A percentile compares a stretch with the other conserved stretches of the same genome.
Evolutionary conservation across 176 grass and related monocot species (phyloP).

Genomic region (Oryza glaberrima): DNA sequence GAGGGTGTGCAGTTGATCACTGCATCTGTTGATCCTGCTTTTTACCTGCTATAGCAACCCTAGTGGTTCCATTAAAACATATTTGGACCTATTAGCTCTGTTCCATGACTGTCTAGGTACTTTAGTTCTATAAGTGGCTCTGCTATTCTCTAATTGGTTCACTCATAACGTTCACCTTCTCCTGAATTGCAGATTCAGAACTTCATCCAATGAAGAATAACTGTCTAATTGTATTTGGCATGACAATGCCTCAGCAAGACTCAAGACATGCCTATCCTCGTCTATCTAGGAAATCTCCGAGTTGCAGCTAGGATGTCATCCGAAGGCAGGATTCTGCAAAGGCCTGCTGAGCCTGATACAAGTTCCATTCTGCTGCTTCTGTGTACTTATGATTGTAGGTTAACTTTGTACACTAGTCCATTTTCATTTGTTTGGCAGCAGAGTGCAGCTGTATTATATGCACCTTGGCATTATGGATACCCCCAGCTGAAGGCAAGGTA

Average conservation of each 20-base stretch:
- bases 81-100: background rate
- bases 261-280: constrained; percentile 42
- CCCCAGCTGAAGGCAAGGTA: constrained; percentile 16
- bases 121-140: constrained; percentile 9
- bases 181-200: constrained; percentile 49
- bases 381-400: constrained; percentile 24
- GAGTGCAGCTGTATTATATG: constrained; percentile 7
- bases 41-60: background rate
- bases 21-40: background rate
- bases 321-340: constrained; percentile 21
- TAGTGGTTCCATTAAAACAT: background rate
- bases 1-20: background rate
- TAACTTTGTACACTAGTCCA: constrained; percentile 13
- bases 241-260: constrained; percentile 43
- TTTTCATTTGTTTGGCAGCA: constrained; percentile 17
- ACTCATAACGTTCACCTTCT: constrained; percentile 36
- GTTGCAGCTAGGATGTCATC: constrained; percentile 37
- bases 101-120: background rate
- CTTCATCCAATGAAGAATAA: constrained; percentile 36
- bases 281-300: constrained; percentile 35
- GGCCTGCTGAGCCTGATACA: background rate
- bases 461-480: background rate
- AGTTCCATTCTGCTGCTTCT: background rate
- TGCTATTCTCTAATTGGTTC: constrained; percentile 21
- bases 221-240: constrained; percentile 48